phyloP scores from a whole-genome alignment of 2,329 filamentous ascomycete species.

The Phoma herbarum region DNA sequence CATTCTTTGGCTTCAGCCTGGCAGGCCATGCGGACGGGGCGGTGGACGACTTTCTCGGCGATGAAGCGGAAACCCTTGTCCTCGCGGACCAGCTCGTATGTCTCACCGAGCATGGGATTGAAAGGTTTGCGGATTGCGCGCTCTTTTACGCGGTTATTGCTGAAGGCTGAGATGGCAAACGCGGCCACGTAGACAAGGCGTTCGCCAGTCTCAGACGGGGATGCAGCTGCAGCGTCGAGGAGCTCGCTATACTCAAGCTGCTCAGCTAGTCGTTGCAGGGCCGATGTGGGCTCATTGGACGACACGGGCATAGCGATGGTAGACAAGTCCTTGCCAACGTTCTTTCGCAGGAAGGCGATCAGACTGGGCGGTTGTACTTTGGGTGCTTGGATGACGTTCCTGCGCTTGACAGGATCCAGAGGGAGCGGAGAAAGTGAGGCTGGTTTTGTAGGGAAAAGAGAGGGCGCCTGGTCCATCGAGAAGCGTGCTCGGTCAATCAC shows the following conservation, averaged over 20 bases:
- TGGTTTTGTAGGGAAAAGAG: constrained; percentile 77
- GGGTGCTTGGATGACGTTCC: constrained; percentile 74
- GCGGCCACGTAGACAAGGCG: constrained; percentile 86
- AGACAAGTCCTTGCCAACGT: constrained; percentile 96
- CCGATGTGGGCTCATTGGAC: constrained; percentile 88
- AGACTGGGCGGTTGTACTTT: constrained; percentile 86
- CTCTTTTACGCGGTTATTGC: constrained; percentile 83
- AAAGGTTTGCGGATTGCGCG: constrained; percentile 95
- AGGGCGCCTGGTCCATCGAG: constrained; percentile 48
- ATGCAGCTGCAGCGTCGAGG: constrained; percentile 70
- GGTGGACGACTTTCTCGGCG: constrained; percentile 94
- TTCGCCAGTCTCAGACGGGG: constrained; percentile 67
- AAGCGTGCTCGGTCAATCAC: constrained; percentile 50
- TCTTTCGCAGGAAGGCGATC: constrained; percentile 94
- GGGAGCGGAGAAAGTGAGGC: constrained; percentile 82
- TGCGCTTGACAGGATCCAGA: constrained; percentile 71
- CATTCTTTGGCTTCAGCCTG: constrained; percentile 87
- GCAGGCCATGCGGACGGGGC: constrained; percentile 90
- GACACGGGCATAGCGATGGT: constrained; percentile 98
- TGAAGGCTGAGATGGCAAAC: constrained; percentile 89
- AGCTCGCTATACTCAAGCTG: constrained; percentile 90
- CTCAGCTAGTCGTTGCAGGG: constrained; percentile 88
- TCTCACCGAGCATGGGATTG: constrained; percentile 96
- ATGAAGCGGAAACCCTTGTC: constrained; percentile 88
- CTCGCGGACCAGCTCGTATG: constrained; percentile 88